phyloP scores from a whole-genome alignment of 768 basidiomycete genomes.

The Phylloporus sp. region DNA sequence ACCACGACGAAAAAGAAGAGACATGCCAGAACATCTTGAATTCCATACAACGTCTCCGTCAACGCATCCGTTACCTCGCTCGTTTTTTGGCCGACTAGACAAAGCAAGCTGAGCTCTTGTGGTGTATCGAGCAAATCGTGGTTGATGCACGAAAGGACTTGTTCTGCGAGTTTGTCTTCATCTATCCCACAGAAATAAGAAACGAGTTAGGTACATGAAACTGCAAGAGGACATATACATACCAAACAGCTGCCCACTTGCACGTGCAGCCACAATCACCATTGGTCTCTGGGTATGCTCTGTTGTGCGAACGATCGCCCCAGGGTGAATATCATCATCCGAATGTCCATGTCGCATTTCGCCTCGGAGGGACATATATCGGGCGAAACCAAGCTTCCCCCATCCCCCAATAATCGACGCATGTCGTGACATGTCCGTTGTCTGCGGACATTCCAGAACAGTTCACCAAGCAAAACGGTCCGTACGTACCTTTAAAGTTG shows the following conservation, averaged over 20 bases:
- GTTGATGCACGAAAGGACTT: constrained; percentile 11
- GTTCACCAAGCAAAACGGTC: neutral
- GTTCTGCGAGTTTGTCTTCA: neutral
- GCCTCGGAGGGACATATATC: neutral
- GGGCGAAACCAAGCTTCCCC: neutral
- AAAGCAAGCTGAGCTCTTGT: constrained; percentile 15
- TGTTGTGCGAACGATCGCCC: constrained; percentile 2
- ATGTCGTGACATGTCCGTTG: neutral
- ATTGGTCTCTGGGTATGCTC: neutral
- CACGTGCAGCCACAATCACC: constrained; percentile 4
- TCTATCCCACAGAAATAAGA: constrained; percentile 10
- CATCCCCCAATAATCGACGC: constrained; percentile 1
- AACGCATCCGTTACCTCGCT: neutral
- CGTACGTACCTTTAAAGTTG: constrained; percentile 5
- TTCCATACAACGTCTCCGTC: neutral
- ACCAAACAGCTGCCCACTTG: constrained; percentile 12
- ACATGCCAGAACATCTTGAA: constrained; percentile 11
- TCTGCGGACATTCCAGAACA: constrained; percentile 5
- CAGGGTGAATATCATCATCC: neutral
- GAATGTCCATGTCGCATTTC: neutral
- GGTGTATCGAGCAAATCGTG: neutral
- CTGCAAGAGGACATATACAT: neutral
- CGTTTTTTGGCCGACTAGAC: constrained; percentile 2
- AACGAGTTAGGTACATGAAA: neutral
- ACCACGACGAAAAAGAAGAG: neutral